Evolutionary conservation across 768 basidiomycete genomes (phyloP), one percentile per base, ranked within the genome.

Genomic region (Boletellus ananas): DNA sequence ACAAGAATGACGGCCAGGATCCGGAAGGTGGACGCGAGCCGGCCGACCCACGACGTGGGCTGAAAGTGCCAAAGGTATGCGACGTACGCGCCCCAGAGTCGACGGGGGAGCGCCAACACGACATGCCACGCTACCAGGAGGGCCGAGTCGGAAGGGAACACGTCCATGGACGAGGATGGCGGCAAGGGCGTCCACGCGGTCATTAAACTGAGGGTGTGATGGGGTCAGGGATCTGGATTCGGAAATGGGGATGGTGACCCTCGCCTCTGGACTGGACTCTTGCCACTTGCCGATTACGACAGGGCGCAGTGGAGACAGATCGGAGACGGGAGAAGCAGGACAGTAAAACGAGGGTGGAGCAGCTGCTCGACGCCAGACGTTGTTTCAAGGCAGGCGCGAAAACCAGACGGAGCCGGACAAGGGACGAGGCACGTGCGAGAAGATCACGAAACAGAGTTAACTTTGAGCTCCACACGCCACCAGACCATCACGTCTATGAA

Each of bases 21-120:
- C 48, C 87, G 84, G 58, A 77, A 85, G 6, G 72, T 71, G 35
- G 77, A 83, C 16, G 88, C 85, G 33, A 78, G 72, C 52, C 75
- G 78, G 35, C 75, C 78, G 42, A 90, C 83, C 81, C 80, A 85
- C 4, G 89, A 90, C 35, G 74, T 70, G 3, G 79, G 72, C 40
- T 78, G 63, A 58, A 87, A 88, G 58, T 77, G 68, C 79, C 81
- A 85, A 20, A 90, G 72, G 58, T 84, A 74, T 34, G 79, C 68
- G 48, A 83, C 55, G 58, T 90, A 90, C 51, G 70, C 71, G 18
- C 73, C 61, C 85, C 85, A 88, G 33, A 86, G 56, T 6, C 70
- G 62, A 25, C 60, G 58, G 4, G 78, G 79, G 34, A 75, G 29
- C 4, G 52, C 34, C 21, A 29, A 21, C 4, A 42, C 45, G 41